Base-by-base conservation (phyloP, 179 eudicot genomes). In the Spinacia oleracea region DNA sequence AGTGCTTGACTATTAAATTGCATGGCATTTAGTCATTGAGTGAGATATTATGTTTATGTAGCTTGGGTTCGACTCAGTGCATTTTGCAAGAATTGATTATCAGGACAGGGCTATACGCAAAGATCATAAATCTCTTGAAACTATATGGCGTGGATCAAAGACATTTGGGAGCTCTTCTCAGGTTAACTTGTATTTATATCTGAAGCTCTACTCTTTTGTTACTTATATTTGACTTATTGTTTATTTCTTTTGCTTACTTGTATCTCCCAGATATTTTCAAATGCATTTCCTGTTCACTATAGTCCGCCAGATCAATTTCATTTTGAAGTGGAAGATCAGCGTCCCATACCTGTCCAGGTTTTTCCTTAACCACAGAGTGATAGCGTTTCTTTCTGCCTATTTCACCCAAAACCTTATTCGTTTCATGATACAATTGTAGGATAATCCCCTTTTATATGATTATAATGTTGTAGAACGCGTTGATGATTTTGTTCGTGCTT, bases 1-100 rank as follows among this genome's bases (percentile, higher is more conserved):
- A 20, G 21, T 56, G 20, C 38, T 64, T 69, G 70, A 31, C 32
- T 42, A 43, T 25, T 23, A 70, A 51, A 48, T 4, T 12, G 43
- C 70, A 20, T 63, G 25, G 29, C 16, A 35, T 29, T 43, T 56
- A 78, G 23, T 58, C n/a, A 35, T 40, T 43, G 56, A 78, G 23
- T 58, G 62, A 34, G 31, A 38, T 15, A 11, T 64, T 71, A 70
- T 81, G 31, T 68, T 82, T 23, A 25, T 79, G 82, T 77, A 94
- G 98, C 88, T 90, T 70, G 98, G 98, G 51, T 94, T 94, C 59
- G 97, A 94, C 69, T 94, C 98, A 70, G 81, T 93, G 82, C 97
- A 92, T 86, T 94, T 94, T 81, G 97, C 97, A 29, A 91, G 98
- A 81, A 86, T 94, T 77, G 97, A 94, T 82, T 93, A 94, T 85